Base-by-base conservation (phyloP, 257 asterid genomes). In the Craterostigma plantagineum region DNA sequence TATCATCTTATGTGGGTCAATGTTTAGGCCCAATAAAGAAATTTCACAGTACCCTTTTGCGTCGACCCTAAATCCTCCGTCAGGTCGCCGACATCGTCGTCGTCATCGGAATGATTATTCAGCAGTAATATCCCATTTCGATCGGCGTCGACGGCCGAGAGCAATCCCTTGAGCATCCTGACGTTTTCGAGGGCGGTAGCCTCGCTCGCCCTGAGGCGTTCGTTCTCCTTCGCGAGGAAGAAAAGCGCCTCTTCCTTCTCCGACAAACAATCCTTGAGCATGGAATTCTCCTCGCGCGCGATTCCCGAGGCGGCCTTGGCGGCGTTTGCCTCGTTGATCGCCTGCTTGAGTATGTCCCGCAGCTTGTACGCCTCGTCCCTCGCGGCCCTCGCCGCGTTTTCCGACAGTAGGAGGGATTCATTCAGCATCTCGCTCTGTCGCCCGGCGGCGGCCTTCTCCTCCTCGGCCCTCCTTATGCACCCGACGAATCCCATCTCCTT, bases 401-500 rank as follows among this genome's bases (percentile, higher is more conserved):
- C n/a, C n/a, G n/a, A n/a, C n/a, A n/a, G n/a, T n/a, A n/a, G n/a
- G n/a, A 79, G 42, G 4, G 76, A 55, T 33, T 69, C 87, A 0
- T 49, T 9, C 0, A 79, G 66, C 36, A 50, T 72, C 11, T 47
- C 46, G 17, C 61, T 65, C 46, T 79, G 76, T 0, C 67, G 70
- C 50, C 72, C 78, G 0, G 73, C 60, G 1, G 46, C 7, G 3
- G 81, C 79, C 39, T 54, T 68, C 46, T 83, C 94, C 41, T 83
- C 81, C 38, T 79, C 98, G 0, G 79, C 81, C 45, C 64, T 16
- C 18, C 76, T 87, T 16, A 87, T 72, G 51, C 93, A 79, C 16
- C 68, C 59, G 3, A 83, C 76, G 48, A 83, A 72, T 0, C 94
- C 87, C 68, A 80, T 70, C 44, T 90, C 95, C 46, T 83, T 90